Evolutionary conservation across 257 asterid species (phyloP).

Genomic region (Osmanthus fragrans): DNA sequence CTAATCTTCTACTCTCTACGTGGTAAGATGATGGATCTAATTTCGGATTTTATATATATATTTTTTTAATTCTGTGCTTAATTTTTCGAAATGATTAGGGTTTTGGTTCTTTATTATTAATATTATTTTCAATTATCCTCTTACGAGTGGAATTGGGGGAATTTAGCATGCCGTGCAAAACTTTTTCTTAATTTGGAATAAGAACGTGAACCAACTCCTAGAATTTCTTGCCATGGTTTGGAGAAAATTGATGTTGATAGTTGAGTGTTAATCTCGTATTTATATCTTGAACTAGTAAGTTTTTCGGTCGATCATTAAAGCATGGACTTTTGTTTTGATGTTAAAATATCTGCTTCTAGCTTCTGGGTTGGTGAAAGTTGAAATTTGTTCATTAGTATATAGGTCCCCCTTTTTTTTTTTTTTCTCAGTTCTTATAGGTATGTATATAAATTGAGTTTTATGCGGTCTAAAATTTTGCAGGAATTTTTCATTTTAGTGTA

Average conservation of each 20-base stretch:
- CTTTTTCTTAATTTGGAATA: not conserved
- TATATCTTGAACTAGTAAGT: not conserved
- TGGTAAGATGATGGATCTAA: conserved; percentile 4
- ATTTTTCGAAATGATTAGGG: conserved; percentile 14
- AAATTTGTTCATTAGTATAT: not conserved
- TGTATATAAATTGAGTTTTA: conserved; percentile 1
- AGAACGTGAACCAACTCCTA: not conserved
- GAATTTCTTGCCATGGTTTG: not conserved
- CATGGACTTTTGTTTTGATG: not conserved
- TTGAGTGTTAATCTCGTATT: not conserved
- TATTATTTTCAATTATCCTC: not conserved
- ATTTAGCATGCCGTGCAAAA: not conserved
- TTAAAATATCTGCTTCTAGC: conserved; percentile 9
- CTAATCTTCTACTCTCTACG: not conserved
- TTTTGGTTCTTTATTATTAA: not conserved
- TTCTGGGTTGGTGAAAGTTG: not conserved
- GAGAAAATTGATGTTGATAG: conserved; percentile 16
- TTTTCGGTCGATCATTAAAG: conserved; percentile 5
- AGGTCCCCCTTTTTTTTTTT: conserved; percentile 3
- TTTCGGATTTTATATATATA: not conserved
- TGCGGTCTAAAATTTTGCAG: conserved; percentile 2
- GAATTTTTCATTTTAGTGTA: not conserved
- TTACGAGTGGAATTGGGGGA: conserved; percentile 9
- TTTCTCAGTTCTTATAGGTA: not conserved
- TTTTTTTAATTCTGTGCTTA: conserved; percentile 3